Evolutionary conservation across 495 filamentous ascomycete genomes (phyloP).

Genomic region (Daldinia concentrica): DNA sequence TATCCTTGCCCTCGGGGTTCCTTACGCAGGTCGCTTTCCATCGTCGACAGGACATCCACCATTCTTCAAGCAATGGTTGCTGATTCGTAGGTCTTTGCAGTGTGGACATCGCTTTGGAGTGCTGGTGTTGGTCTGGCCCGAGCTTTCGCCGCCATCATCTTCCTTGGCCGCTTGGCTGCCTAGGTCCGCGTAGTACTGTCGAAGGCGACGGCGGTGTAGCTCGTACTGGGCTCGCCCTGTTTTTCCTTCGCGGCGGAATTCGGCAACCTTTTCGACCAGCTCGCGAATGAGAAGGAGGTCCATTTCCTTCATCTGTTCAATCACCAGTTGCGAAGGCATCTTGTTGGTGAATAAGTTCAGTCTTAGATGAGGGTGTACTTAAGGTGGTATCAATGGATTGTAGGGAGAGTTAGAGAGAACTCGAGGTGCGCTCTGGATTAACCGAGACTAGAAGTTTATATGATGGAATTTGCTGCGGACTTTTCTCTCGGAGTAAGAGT

Average conservation of each 20-base stretch:
- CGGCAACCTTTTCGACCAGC: background rate
- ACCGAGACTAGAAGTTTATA: background rate
- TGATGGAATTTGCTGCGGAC: background rate
- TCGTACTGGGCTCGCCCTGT: background rate
- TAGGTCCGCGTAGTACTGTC: background rate
- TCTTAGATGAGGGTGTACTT: background rate
- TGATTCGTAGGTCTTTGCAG: slow-evolving; percentile 4
- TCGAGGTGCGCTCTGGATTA: too few species aligned
- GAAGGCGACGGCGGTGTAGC: background rate
- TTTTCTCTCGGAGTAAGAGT: background rate
- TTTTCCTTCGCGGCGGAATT: background rate
- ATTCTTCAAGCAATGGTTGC: slow-evolving; percentile 1
- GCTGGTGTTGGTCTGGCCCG: background rate
- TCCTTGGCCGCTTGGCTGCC: background rate
- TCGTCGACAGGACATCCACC: slow-evolving; percentile 5
- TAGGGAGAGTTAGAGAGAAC: background rate
- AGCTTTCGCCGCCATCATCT: background rate
- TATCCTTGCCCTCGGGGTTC: background rate
- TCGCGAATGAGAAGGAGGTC: background rate
- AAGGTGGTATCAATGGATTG: background rate
- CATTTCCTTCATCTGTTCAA: background rate
- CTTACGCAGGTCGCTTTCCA: background rate
- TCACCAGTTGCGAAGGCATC: background rate
- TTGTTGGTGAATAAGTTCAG: background rate
- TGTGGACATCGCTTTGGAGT: slow-evolving; percentile 8